Conservation (phyloP, 805 yeast species). For the Lachancea sp. region DNA sequence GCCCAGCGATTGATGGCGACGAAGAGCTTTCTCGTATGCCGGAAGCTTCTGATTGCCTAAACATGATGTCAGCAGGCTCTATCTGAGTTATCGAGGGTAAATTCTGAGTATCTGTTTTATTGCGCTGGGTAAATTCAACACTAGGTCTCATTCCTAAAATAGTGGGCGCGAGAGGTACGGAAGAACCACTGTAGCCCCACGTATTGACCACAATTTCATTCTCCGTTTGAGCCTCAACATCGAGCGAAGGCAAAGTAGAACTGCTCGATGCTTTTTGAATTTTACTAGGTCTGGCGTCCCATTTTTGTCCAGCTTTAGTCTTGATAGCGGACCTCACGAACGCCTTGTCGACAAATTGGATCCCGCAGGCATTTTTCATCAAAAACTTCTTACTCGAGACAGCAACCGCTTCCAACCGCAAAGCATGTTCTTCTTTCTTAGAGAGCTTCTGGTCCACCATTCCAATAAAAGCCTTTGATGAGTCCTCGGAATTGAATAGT, state of each 20-base stretch:
- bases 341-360: conserved; percentile 9
- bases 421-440: conserved; percentile 10
- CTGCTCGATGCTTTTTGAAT: background rate
- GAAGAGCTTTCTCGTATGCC: background rate
- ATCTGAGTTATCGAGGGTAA: conserved; percentile 5
- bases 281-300: background rate
- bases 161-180: conserved; percentile 29
- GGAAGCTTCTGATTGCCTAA: conserved; percentile 8
- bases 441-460: conserved; percentile 1
- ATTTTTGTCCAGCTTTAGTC: background rate
- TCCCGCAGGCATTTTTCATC: conserved; percentile 11
- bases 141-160: conserved; percentile 24
- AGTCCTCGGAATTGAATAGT: conserved; percentile 15
- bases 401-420: conserved; percentile 12
- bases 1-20: background rate
- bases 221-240: conserved; percentile 12
- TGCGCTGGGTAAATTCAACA: conserved; percentile 3
- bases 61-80: background rate
- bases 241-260: conserved; percentile 10
- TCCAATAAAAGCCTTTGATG: conserved; percentile 19
- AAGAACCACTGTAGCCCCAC: conserved; percentile 32
- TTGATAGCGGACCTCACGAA: conserved; percentile 5
- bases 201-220: background rate
- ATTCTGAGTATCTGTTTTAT: background rate
- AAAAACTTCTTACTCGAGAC: conserved; percentile 14